Percentiles rank a stretch among this genome's conserved stretches.
Conservation (phyloP, 805 yeast genomes). For the Candida tibetensis region DNA sequence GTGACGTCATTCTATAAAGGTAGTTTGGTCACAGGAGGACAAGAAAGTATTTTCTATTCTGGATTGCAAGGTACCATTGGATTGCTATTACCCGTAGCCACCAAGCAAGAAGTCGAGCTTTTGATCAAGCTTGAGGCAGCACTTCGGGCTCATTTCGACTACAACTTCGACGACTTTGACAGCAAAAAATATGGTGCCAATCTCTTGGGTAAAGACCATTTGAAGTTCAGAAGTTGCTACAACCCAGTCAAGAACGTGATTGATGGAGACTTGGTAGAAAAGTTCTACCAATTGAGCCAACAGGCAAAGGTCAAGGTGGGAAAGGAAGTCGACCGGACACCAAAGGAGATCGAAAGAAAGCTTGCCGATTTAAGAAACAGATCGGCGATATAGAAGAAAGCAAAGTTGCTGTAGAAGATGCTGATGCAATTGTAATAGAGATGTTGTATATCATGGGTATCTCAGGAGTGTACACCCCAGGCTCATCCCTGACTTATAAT, state of each 20-base stretch:
- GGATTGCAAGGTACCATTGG: conserved; percentile 87
- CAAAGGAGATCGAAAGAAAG: conserved; percentile 49
- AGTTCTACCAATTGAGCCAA: conserved; percentile 37
- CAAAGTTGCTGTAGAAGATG: too few relatives aligned
- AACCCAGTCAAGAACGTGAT: conserved; percentile 73
- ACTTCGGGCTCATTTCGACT: conserved; percentile 32
- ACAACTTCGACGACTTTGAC: conserved; percentile 24
- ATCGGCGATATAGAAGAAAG: conserved; percentile 7
- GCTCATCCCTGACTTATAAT: too few relatives aligned
- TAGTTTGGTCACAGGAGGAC: conserved; percentile 57
- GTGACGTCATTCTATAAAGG: conserved; percentile 59
- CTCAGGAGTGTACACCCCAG: too few relatives aligned
- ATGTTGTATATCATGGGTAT: too few relatives aligned
- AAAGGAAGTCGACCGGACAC: conserved; percentile 42
- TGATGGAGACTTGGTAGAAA: conserved; percentile 86
- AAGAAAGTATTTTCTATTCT: conserved; percentile 62
- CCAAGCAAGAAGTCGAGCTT: conserved; percentile 59
- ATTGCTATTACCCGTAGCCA: conserved; percentile 60
- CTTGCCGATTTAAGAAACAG: conserved; percentile 52
- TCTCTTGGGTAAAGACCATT: conserved; percentile 64
- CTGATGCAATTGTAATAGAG: too few relatives aligned
- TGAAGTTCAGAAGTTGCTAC: conserved; percentile 72
- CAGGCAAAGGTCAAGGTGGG: conserved; percentile 38
- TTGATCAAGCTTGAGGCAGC: conserved; percentile 53
- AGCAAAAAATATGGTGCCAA: conserved; percentile 25